phyloP scores from a whole-genome alignment of 257 asterid species.

The Solanum neorickii region DNA sequence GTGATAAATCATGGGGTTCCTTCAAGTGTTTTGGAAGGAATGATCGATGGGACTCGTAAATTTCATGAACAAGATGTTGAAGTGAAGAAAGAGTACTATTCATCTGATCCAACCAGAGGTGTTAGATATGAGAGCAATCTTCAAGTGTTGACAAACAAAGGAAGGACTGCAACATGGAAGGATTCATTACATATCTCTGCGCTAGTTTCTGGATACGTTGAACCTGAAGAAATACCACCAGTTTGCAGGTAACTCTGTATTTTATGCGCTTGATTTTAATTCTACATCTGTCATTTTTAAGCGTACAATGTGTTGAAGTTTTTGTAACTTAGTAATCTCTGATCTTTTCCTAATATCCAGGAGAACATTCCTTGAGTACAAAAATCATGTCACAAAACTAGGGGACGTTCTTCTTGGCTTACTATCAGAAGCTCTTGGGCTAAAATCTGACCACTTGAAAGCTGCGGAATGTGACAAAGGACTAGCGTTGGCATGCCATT shows the following conservation, averaged over 20 bases:
- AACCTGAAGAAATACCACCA: neutral
- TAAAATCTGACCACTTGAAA: slow-evolving; percentile 23
- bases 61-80: slow-evolving; percentile 62
- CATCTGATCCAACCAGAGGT: slow-evolving; percentile 16
- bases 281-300: neutral
- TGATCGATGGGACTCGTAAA: slow-evolving; percentile 34
- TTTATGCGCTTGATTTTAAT: neutral
- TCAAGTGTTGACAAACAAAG: slow-evolving; percentile 27
- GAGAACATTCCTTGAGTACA: slow-evolving; percentile 29
- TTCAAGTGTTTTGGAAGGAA: slow-evolving; percentile 24
- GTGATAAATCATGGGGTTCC: slow-evolving; percentile 55
- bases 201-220: neutral
- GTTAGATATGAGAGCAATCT: slow-evolving; percentile 47
- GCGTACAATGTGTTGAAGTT: neutral
- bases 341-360: slow-evolving; percentile 8
- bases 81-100: slow-evolving; percentile 27
- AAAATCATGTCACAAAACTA: slow-evolving; percentile 18
- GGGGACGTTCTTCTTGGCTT: slow-evolving; percentile 33
- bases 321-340: neutral
- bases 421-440: slow-evolving; percentile 60
- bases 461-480: slow-evolving; percentile 28
- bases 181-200: slow-evolving; percentile 41
- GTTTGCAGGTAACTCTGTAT: neutral
- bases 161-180: slow-evolving; percentile 54
- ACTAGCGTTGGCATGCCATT: slow-evolving; percentile 31